Conservation (phyloP, 106 monocot genomes). For the Ottelia alismoides region DNA sequence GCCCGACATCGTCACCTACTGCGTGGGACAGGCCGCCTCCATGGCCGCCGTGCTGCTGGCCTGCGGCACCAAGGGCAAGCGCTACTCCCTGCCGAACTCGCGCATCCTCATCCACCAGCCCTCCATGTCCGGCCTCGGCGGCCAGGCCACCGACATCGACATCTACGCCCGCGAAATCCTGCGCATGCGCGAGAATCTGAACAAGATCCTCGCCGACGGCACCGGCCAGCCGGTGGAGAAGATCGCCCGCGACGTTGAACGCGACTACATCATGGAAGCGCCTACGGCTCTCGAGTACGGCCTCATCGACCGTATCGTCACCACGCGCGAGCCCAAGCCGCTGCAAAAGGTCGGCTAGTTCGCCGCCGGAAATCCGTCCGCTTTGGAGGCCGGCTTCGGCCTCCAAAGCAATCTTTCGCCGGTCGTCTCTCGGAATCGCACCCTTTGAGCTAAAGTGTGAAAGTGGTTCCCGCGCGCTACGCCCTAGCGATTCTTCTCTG, state of each 20-base stretch:
- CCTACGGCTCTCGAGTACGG: conserved; percentile 66
- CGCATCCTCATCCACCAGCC: conserved; percentile 78
- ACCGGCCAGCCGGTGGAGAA: conserved; percentile 28
- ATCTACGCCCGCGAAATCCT: conserved; percentile 73
- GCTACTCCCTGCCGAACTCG: conserved; percentile 45
- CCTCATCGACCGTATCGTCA: conserved; percentile 35
- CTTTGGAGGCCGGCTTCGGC: too few species aligned
- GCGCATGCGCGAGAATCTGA: conserved; percentile 42
- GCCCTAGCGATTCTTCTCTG: too few species aligned
- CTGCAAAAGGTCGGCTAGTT: too few species aligned
- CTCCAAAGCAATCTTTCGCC: too few species aligned
- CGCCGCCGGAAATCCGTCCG: too few species aligned
- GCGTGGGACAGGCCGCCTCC: conserved; percentile 68
- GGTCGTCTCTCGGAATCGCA: too few species aligned
- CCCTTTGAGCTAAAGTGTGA: too few species aligned
- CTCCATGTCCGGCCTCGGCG: conserved; percentile 34
- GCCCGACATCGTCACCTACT: conserved; percentile 52
- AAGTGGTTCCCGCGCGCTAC: too few species aligned
- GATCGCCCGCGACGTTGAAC: conserved; percentile 36
- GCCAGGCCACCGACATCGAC: conserved; percentile 47
- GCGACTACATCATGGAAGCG: conserved; percentile 53
- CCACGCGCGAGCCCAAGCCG: too few species aligned
- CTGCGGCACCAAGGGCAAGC: conserved; percentile 45
- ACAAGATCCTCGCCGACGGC: conserved; percentile 44
- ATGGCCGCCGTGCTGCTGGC: conserved; percentile 69